phyloP scores from a whole-genome alignment of 2,329 filamentous ascomycete species.

The Cercospora zeina region DNA sequence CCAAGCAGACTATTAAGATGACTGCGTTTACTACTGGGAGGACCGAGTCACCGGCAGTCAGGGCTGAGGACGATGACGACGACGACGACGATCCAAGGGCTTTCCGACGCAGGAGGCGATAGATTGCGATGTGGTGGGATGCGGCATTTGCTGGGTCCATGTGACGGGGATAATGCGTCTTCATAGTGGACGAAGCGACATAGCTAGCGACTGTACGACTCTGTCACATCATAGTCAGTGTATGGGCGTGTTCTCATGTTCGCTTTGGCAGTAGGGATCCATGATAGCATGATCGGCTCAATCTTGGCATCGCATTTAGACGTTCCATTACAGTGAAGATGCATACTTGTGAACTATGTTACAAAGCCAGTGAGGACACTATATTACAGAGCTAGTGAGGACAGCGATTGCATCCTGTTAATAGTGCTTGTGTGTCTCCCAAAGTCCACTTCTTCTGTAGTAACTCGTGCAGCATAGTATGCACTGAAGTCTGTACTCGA shows the following conservation, averaged over 20 bases:
- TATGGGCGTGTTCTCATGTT: not conserved
- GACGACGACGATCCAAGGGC: constrained; percentile 60
- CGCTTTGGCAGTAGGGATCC: not conserved
- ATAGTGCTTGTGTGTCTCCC: not conserved
- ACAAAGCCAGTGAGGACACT: not conserved
- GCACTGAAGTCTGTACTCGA: not conserved
- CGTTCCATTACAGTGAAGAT: not conserved
- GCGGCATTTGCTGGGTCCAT: not conserved
- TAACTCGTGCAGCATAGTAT: not conserved
- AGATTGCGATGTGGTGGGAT: not conserved
- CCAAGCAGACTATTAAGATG: constrained; percentile 32
- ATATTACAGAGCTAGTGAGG: not conserved
- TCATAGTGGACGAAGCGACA: not conserved
- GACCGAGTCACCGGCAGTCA: constrained; percentile 10
- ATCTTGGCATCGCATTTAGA: not conserved
- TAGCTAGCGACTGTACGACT: not conserved
- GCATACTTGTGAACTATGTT: constrained; percentile 7
- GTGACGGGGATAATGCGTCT: not conserved
- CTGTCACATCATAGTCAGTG: not conserved
- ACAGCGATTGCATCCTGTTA: not conserved
- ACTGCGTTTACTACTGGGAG: constrained; percentile 2
- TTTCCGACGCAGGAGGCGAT: constrained; percentile 51
- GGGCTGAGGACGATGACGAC: constrained; percentile 45
- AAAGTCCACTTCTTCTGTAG: not conserved
- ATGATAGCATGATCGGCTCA: not conserved